Evolutionary conservation across 2,329 filamentous ascomycete genomes (phyloP).

Genomic region (Stachybotrys chartarum): DNA sequence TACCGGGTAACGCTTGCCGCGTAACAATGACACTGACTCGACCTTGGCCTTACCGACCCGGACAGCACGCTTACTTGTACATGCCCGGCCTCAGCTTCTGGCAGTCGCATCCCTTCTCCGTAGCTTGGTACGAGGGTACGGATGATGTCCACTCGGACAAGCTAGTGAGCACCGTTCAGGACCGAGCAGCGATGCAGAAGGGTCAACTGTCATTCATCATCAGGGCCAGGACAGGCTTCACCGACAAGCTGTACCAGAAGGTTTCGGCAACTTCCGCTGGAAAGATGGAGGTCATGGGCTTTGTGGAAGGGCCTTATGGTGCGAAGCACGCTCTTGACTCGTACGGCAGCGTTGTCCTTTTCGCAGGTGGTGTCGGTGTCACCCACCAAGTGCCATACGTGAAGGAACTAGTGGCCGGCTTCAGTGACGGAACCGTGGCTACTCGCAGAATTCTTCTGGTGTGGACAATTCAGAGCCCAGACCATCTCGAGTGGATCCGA

Average conservation of each 20-base stretch:
- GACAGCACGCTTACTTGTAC: slow-evolving; percentile 75
- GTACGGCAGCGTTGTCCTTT: slow-evolving; percentile 72
- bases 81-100: slow-evolving; percentile 64
- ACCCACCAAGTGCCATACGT: slow-evolving; percentile 74
- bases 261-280: slow-evolving; percentile 55
- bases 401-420: slow-evolving; percentile 63
- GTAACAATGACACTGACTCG: slow-evolving; percentile 68
- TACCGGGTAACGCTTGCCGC: slow-evolving; percentile 68
- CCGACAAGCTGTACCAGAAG: slow-evolving; percentile 59
- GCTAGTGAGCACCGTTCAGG: slow-evolving; percentile 52
- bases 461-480: slow-evolving; percentile 73
- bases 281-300: slow-evolving; percentile 54
- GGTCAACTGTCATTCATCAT: slow-evolving; percentile 65
- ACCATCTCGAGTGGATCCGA: slow-evolving; percentile 77
- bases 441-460: slow-evolving; percentile 66
- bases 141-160: slow-evolving; percentile 44
- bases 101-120: slow-evolving; percentile 74
- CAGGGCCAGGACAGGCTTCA: slow-evolving; percentile 68
- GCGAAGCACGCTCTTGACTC: slow-evolving; percentile 64
- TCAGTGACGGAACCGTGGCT: slow-evolving; percentile 60
- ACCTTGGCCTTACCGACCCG: slow-evolving; percentile 68
- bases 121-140: slow-evolving; percentile 68
- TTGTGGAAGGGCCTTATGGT: slow-evolving; percentile 72
- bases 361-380: slow-evolving; percentile 75
- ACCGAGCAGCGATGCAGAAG: slow-evolving; percentile 53